Evolutionary conservation across 1,284 basidiomycete genomes (phyloP), one percentile per base, ranked within the genome.

Genomic region (Rhodotorula sp.): DNA sequence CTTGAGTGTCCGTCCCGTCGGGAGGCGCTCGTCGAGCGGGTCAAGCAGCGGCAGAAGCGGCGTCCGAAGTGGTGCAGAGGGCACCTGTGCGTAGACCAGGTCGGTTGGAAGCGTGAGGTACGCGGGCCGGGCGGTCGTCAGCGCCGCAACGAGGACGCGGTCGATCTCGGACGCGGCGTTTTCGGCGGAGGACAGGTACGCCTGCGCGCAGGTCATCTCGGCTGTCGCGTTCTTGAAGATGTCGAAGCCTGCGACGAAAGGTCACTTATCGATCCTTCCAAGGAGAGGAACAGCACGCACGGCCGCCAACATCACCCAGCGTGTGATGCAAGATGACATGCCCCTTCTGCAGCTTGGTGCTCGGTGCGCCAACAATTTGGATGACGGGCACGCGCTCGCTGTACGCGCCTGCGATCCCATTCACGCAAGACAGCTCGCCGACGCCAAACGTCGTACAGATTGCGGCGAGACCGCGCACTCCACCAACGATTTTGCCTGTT

Each of bases 331-430:
- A 75, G 37, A 82, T 66, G 17, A 79, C 78, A 12, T 79, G 76
- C 15, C 79, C 72, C 29, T 86, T 88, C 77, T 91, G 88, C 74
- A 92, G 88, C 22, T 82, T 76, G 1, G 90, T 91, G 74, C 87
- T 90, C 0, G 95, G 94, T 0, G 88, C 88, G 68, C 95, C 95
- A 60, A 91, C 95, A 60, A 98, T 88, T 80, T 97, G 94, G 12
- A 98, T 85, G 7, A 97, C 86, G 13, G 95, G 95, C 10, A 97
- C 88, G 83, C 92, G 90, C 82, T 98, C 94, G 39, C 91, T 89
- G 66, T 70, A 75, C 5, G 71, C 66, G 27, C 74, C 74, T 22
- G 74, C 63, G 69, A 92, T 86, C 44, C 89, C 90, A 77, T 92
- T 92, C 63, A 90, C 88, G 17, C 91, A 91, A 60, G 89, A 91